These are phyloP conservation scores for Aspergillus fumigatus DNA, from an alignment of 2,329 filamentous ascomycete genomes.

Conservation along the genomic window DNA sequence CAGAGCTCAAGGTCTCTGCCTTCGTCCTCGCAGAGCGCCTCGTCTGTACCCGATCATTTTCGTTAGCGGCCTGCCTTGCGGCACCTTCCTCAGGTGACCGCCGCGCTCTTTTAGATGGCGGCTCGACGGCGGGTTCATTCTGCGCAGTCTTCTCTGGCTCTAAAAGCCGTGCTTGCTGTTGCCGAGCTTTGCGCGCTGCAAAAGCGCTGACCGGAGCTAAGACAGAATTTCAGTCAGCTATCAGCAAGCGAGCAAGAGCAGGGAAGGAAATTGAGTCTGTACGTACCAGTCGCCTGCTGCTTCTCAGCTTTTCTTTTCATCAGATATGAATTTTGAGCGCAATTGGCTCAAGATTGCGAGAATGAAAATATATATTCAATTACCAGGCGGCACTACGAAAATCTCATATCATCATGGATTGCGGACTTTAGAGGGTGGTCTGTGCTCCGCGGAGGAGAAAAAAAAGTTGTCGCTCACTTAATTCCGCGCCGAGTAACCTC, in stretches of 20 bases:
- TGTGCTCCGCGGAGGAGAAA: constrained; percentile 39
- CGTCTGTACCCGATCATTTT: constrained; percentile 13
- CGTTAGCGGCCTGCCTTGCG: constrained; percentile 7
- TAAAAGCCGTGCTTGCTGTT: constrained; percentile 27
- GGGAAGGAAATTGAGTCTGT: neutral
- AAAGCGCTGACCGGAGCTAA: constrained; percentile 38
- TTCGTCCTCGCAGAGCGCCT: constrained; percentile 19
- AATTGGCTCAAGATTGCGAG: neutral
- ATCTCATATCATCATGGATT: neutral
- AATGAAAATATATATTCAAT: neutral
- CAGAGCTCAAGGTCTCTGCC: constrained; percentile 9
- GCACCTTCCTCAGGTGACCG: constrained; percentile 22
- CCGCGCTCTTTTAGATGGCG: constrained; percentile 33
- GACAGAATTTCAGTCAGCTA: constrained; percentile 10
- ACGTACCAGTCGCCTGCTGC: constrained; percentile 33
- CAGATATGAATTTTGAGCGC: neutral
- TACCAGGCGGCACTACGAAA: neutral
- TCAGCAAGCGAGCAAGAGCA: neutral
- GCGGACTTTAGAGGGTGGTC: constrained; percentile 31
- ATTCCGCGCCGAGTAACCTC: constrained; percentile 5
- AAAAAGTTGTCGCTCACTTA: constrained; percentile 27
- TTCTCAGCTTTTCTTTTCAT: constrained; percentile 40
- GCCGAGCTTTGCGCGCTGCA: constrained; percentile 40
- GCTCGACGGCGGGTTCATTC: constrained; percentile 21
- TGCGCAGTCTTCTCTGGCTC: constrained; percentile 16